These are phyloP conservation scores for Nicotiana knightiana DNA, from an alignment of 257 asterid species.

Conservation along the genomic window DNA sequence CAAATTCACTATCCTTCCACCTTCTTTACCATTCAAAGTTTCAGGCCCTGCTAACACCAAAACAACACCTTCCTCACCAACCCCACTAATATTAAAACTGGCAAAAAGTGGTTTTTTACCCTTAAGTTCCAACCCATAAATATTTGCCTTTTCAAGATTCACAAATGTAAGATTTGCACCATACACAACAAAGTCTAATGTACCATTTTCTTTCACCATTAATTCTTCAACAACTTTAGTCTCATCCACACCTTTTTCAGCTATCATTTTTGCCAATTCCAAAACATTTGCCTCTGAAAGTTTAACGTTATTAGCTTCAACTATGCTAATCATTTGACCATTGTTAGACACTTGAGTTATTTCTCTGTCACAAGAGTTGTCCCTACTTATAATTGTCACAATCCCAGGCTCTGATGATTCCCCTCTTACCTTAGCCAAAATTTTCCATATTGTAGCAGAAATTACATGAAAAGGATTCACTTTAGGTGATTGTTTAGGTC, in stretches of 20 bases:
- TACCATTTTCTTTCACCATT: slow-evolving; percentile 23
- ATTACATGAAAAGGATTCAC: slow-evolving; percentile 40
- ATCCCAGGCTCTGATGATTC: slow-evolving; percentile 19
- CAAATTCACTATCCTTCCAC: slow-evolving; percentile 43
- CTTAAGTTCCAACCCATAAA: slow-evolving; percentile 38
- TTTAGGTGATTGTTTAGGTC: background rate
- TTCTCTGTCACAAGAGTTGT: background rate
- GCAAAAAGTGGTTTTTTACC: slow-evolving; percentile 41
- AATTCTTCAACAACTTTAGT: slow-evolving; percentile 19
- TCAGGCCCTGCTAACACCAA: slow-evolving; percentile 36
- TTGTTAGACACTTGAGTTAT: slow-evolving; percentile 14
- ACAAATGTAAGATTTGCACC: slow-evolving; percentile 66
- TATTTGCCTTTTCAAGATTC: slow-evolving; percentile 36
- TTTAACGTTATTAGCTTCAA: slow-evolving; percentile 21
- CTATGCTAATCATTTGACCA: slow-evolving; percentile 30
- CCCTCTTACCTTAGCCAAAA: slow-evolving; percentile 45
- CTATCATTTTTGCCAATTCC: slow-evolving; percentile 33
- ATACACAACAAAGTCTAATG: slow-evolving; percentile 35
- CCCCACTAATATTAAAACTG: slow-evolving; percentile 37
- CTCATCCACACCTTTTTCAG: slow-evolving; percentile 34
- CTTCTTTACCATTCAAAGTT: slow-evolving; percentile 13
- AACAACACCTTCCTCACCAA: slow-evolving; percentile 59
- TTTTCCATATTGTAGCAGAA: slow-evolving; percentile 56
- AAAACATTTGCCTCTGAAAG: slow-evolving; percentile 19
- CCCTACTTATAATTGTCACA: slow-evolving; percentile 32